Percentiles rank a stretch among this genome's conserved stretches.
These are phyloP conservation scores for Diaporthe destruens DNA, from an alignment of 2,329 filamentous ascomycete species.

Conservation along the genomic window DNA sequence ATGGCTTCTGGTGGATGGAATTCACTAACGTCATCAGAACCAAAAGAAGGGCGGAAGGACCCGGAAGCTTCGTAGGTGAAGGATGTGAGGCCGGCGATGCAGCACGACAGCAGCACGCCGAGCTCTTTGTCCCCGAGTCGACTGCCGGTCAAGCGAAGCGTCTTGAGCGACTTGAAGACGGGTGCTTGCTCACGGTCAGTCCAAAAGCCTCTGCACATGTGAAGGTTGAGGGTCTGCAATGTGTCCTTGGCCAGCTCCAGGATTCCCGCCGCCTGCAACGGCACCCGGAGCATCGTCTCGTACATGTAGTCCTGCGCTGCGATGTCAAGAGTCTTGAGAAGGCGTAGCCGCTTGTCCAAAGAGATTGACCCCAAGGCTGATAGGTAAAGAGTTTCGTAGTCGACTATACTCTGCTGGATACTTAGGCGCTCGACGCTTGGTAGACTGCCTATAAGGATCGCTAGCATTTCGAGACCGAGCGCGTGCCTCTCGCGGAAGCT, in stretches of 20 bases:
- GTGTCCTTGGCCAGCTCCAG: background rate
- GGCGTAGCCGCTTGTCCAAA: background rate
- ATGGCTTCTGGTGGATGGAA: background rate
- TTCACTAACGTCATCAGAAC: too few relatives aligned
- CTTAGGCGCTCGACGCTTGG: slow-evolving; percentile 14
- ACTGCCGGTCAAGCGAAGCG: background rate
- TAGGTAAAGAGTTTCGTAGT: slow-evolving; percentile 1
- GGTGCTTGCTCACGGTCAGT: background rate
- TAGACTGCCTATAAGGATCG: background rate
- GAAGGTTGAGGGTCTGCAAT: slow-evolving; percentile 15
- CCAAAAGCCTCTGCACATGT: slow-evolving; percentile 15
- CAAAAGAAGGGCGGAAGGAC: background rate
- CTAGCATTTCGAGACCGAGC: background rate
- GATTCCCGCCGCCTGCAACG: background rate
- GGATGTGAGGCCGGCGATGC: background rate
- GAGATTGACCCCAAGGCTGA: background rate
- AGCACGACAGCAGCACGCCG: background rate
- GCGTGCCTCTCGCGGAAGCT: background rate
- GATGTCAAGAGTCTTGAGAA: slow-evolving; percentile 6
- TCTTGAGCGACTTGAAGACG: background rate
- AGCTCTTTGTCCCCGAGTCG: background rate
- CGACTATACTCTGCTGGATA: slow-evolving; percentile 12
- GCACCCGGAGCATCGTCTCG: background rate
- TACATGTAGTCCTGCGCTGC: background rate
- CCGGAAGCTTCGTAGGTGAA: slow-evolving; percentile 12